phyloP scores from a whole-genome alignment of 768 basidiomycete genomes.

The Psilocybe tampanensis region DNA sequence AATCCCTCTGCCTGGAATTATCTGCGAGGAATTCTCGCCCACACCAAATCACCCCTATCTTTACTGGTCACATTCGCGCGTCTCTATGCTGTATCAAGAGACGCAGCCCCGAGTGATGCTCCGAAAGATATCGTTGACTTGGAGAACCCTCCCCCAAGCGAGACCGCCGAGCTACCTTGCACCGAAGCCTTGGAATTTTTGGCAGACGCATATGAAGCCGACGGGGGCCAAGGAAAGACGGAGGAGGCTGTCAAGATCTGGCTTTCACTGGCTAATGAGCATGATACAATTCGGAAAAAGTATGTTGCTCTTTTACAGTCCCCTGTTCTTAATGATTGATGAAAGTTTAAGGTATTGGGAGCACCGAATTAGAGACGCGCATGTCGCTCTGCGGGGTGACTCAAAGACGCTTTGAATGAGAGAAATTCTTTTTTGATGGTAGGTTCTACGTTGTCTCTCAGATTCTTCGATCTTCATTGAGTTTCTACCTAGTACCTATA shows the following conservation, averaged over 20 bases:
- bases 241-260: conserved; percentile 62
- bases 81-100: conserved; percentile 55
- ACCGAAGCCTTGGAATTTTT: conserved; percentile 82
- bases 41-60: conserved; percentile 59
- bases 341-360: conserved; percentile 71
- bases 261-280: conserved; percentile 65
- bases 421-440: too few species aligned
- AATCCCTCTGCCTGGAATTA: conserved; percentile 98
- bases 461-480: too few species aligned
- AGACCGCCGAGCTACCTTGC: conserved; percentile 73
- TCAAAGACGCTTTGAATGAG: too few species aligned
- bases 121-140: conserved; percentile 60
- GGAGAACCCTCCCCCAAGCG: conserved; percentile 70
- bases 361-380: conserved; percentile 61
- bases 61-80: conserved; percentile 59
- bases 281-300: conserved; percentile 81
- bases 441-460: too few species aligned
- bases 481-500: too few species aligned
- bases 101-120: conserved; percentile 8
- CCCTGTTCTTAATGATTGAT: conserved; percentile 7
- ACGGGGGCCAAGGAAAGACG: conserved; percentile 40
- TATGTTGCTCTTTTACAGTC: conserved; percentile 26
- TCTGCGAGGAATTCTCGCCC: conserved; percentile 80
- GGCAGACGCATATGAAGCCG: conserved; percentile 72
- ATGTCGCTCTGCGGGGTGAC: conserved; percentile 5